Conservation (phyloP, 2,329 filamentous ascomycete genomes). For the Davidsoniella virescens region DNA sequence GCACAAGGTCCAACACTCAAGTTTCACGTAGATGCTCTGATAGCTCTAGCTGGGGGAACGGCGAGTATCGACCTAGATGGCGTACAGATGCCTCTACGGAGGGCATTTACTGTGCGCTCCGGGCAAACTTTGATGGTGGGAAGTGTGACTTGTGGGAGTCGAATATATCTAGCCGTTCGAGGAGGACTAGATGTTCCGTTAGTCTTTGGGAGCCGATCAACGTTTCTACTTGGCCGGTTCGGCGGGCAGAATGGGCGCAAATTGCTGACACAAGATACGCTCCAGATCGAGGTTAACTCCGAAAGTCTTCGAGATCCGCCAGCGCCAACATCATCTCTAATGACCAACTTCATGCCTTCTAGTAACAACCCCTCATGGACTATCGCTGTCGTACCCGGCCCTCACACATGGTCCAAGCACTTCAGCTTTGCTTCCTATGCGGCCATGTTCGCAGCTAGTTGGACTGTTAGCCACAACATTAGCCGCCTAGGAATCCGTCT, state of each 20-base stretch:
- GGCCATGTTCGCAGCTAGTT: conserved; percentile 21
- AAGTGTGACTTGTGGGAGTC: conserved; percentile 18
- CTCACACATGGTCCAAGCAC: conserved; percentile 22
- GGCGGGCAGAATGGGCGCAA: conserved; percentile 22
- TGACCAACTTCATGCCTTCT: no score
- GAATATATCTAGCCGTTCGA: conserved; percentile 21
- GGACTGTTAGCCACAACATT: conserved; percentile 26
- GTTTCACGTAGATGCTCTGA: conserved; percentile 20
- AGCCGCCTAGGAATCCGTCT: conserved; percentile 26
- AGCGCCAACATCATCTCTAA: no score
- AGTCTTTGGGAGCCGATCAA: conserved; percentile 20
- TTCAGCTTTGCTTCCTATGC: conserved; percentile 20
- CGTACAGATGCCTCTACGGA: conserved; percentile 14
- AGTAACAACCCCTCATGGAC: conserved; percentile 15
- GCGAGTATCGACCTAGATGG: conserved; percentile 18
- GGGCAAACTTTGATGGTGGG: conserved; percentile 19
- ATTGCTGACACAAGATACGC: conserved; percentile 19
- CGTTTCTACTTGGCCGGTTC: conserved; percentile 20
- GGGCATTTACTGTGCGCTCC: conserved; percentile 15
- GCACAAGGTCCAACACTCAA: conserved; percentile 20
- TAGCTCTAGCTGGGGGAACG: conserved; percentile 21
- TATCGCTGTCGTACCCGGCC: conserved; percentile 23
- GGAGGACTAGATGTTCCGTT: conserved; percentile 22
- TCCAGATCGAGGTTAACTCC: conserved; percentile 14
- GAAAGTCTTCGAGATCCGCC: no score